Percentiles rank a stretch among this genome's conserved stretches.
Evolutionary conservation across 352 stramenopile genomes (phyloP).

Genomic region (Pythium oligandrum): DNA sequence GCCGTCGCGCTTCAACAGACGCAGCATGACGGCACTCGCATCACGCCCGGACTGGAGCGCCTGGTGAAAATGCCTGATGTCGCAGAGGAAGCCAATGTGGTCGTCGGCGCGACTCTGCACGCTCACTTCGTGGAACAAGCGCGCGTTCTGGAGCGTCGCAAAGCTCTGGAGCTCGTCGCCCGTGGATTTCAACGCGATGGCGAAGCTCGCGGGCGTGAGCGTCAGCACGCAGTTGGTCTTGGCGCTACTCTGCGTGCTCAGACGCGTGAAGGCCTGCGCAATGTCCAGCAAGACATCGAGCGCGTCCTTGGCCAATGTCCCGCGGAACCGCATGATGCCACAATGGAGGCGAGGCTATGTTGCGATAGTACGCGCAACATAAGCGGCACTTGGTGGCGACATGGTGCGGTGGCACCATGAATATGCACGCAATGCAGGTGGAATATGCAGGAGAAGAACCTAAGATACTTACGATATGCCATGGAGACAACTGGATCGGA

Average conservation of each 20-base stretch:
- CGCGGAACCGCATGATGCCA: constrained; percentile 65
- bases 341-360: neutral
- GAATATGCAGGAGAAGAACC: too few relatives aligned
- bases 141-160: constrained; percentile 49
- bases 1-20: constrained; percentile 74
- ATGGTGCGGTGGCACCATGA: neutral
- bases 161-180: constrained; percentile 80
- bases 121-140: constrained; percentile 67
- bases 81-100: constrained; percentile 76
- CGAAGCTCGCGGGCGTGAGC: constrained; percentile 56
- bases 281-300: constrained; percentile 76
- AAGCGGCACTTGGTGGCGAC: neutral
- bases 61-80: constrained; percentile 70
- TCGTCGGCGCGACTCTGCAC: constrained; percentile 75
- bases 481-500: constrained; percentile 54
- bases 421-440: neutral
- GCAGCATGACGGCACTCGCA: constrained; percentile 73
- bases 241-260: constrained; percentile 43
- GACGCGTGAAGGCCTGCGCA: constrained; percentile 61
- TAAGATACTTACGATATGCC: too few relatives aligned
- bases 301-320: constrained; percentile 67
- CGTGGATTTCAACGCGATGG: constrained; percentile 62
- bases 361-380: constrained; percentile 1
- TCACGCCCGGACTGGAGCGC: constrained; percentile 74
- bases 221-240: constrained; percentile 73